Evolutionary conservation across 805 yeast species (phyloP).

Genomic region (Ogataea wickerhamii): DNA sequence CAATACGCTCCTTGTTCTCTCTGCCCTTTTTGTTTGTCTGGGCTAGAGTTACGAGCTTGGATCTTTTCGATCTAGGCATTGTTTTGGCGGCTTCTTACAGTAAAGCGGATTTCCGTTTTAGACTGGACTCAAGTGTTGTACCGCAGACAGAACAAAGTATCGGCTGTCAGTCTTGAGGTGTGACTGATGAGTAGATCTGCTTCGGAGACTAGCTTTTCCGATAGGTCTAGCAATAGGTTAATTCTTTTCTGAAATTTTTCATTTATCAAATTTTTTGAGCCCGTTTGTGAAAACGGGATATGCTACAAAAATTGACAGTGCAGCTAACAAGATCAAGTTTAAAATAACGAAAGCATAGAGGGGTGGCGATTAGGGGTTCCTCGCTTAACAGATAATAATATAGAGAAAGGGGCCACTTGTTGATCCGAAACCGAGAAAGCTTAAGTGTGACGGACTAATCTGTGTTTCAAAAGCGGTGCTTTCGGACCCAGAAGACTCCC

Average conservation of each 20-base stretch:
- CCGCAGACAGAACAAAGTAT: no score
- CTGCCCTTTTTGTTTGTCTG: slow-evolving; percentile 95
- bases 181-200: no score
- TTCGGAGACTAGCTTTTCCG: no score
- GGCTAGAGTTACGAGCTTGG: slow-evolving; percentile 91
- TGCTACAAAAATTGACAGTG: background rate
- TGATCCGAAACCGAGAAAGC: no score
- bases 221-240: slow-evolving; percentile 1
- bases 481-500: no score
- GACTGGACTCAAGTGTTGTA: no score
- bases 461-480: no score
- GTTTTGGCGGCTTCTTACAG: slow-evolving; percentile 2
- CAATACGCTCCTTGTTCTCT: slow-evolving; percentile 86
- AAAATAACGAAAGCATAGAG: background rate
- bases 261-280: slow-evolving; percentile 9
- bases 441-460: no score
- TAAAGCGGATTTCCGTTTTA: no score
- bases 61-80: slow-evolving; percentile 97
- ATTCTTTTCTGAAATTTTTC: slow-evolving; percentile 3
- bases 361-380: slow-evolving; percentile 1
- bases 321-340: slow-evolving; percentile 1
- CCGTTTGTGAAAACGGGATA: slow-evolving; percentile 16
- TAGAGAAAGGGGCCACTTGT: no score
- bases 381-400: no score
- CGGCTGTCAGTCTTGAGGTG: no score